Base-by-base conservation (phyloP, 225 moss, liverwort and hornwort species). In the Climacium dendroides region DNA sequence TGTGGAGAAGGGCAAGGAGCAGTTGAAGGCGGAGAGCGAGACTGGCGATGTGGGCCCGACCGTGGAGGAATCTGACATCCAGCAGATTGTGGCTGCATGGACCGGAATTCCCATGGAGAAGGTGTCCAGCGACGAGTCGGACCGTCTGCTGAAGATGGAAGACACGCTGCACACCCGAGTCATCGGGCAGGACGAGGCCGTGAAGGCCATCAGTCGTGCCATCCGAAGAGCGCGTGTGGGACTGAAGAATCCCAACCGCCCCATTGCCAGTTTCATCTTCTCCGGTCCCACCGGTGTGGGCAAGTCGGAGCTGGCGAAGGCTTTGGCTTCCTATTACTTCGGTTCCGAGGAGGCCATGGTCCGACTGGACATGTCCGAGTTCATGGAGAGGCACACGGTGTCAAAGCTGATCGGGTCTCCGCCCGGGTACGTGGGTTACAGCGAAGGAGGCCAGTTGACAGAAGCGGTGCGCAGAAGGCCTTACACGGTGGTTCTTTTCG, bases 331-430 rank as follows among this genome's bases (percentile, higher is more conserved):
- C 3, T 97, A 96, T 54, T 97, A 97, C 71, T 97, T 97, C 57
- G 97, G 97, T 77, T 96, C 97, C 10, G 94, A 97, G 85, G 97
- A 97, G 78, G 97, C 97, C 32, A 97, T 97, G 97, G 96, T 97
- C 34, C 90, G 97, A 41, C 87, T 97, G 72, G 97, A 97, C 45
- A 97, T 97, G 97, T 95, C 95, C 29, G 97, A 96, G 90, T 96
- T 95, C 81, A 96, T 96, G 95, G 96, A 95, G 89, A 93, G 95
- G 90, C 96, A 96, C 89, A 95, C 95, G 5, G 96, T 95, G 61
- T 96, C 95, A 15, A 96, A 95, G 86, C 90, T 96, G 19, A 96
- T 96, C 63, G 96, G 96, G 8, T 95, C 96, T 25, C 95, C 96
- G 25, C 96, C 96, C 72, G 95, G 95, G 41, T 96, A 95, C 86